Percentiles rank a stretch among this genome's conserved stretches.
These are phyloP conservation scores for Biscogniauxia mediterranea DNA, from an alignment of 2,329 filamentous ascomycete species.

Conservation along the genomic window DNA sequence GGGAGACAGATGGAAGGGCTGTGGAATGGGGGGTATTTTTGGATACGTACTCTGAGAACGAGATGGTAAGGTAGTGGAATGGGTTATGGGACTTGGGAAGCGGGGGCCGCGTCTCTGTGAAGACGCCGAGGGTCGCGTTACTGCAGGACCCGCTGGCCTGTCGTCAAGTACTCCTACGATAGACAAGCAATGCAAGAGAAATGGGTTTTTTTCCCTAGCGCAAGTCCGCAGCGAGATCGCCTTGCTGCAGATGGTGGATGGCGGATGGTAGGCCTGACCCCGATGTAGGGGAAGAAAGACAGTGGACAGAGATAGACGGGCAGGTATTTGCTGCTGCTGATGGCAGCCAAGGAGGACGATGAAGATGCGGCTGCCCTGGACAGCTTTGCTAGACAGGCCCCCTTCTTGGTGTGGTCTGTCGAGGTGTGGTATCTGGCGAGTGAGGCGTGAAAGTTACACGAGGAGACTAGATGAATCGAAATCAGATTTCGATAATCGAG, in stretches of 20 bases:
- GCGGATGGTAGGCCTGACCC: neutral
- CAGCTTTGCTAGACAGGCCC: neutral
- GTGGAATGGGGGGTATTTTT: neutral
- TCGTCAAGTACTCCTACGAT: slow-evolving; percentile 8
- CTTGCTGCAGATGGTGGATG: slow-evolving; percentile 27
- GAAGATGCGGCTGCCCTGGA: neutral
- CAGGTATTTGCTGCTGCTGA: neutral
- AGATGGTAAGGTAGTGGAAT: slow-evolving; percentile 27
- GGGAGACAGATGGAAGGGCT: neutral
- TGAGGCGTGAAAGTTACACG: slow-evolving; percentile 13
- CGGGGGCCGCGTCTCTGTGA: slow-evolving; percentile 22
- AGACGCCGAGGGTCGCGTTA: slow-evolving; percentile 37
- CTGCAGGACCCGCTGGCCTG: slow-evolving; percentile 33
- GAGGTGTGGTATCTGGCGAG: neutral
- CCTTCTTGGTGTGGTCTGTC: neutral
- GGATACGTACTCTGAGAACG: slow-evolving; percentile 8
- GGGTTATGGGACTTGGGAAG: slow-evolving; percentile 16
- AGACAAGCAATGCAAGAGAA: neutral
- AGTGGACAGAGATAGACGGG: too few species aligned
- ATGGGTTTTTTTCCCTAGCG: slow-evolving; percentile 18
- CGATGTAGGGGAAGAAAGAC: neutral
- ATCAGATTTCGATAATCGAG: slow-evolving; percentile 4
- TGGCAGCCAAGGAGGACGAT: neutral
- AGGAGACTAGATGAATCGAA: slow-evolving; percentile 9
- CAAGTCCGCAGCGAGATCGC: slow-evolving; percentile 30